These are phyloP conservation scores for Globisporangium alternatum DNA, from an alignment of 352 stramenopile genomes.

Conservation along the genomic window DNA sequence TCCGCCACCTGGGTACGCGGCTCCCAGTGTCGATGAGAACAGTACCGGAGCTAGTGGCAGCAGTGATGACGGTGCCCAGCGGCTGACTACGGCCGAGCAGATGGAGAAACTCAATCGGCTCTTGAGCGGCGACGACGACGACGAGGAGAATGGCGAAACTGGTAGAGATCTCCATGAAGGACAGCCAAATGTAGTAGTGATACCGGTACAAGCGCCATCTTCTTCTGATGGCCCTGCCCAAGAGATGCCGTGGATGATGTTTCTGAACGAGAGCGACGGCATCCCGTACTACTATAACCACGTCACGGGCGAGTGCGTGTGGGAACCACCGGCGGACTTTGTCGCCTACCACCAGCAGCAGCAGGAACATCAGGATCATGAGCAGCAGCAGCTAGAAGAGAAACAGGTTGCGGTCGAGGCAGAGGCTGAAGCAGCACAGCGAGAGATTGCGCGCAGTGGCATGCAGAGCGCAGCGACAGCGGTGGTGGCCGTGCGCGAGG, in stretches of 20 bases:
- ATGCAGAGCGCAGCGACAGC: background rate
- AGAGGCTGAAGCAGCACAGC: background rate
- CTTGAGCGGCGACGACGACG: conserved; percentile 40
- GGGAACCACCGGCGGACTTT: conserved; percentile 57
- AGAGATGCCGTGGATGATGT: conserved; percentile 56
- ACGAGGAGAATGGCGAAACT: conserved; percentile 7
- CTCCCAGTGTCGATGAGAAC: background rate
- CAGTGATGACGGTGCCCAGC: background rate
- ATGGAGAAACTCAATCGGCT: conserved; percentile 57
- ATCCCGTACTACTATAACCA: conserved; percentile 74
- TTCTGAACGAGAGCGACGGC: conserved; percentile 60
- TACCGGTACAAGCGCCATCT: background rate
- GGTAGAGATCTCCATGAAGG: background rate
- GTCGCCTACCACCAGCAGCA: conserved; percentile 36
- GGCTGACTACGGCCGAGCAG: conserved; percentile 57
- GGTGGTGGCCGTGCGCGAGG: background rate
- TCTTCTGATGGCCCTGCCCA: background rate
- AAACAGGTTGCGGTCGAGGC: background rate
- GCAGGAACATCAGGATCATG: background rate
- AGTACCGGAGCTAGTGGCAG: background rate
- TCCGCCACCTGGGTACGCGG: conserved; percentile 18
- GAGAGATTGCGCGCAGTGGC: background rate
- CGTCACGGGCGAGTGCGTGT: conserved; percentile 56
- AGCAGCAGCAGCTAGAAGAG: background rate
- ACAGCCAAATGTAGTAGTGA: background rate